Conservation (phyloP, 768 basidiomycete genomes). For the Lactarius vividus region DNA sequence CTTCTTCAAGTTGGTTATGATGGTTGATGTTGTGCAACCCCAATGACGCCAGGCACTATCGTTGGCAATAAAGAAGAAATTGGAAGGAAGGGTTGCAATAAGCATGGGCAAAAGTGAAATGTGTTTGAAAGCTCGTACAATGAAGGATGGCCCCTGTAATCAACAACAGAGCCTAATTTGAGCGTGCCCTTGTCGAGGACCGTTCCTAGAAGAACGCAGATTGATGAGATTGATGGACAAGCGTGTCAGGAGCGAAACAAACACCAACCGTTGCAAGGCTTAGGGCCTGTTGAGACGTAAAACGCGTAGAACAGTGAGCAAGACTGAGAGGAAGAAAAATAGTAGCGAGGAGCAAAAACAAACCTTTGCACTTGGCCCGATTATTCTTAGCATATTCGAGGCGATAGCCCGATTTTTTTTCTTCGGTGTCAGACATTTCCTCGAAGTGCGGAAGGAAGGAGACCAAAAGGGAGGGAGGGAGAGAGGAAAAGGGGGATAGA, state of each 20-base stretch:
- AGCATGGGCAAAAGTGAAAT: background rate
- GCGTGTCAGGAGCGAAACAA: slow-evolving; percentile 2
- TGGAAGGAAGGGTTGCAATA: background rate
- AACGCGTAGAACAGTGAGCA: slow-evolving; percentile 31
- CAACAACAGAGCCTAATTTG: slow-evolving; percentile 71
- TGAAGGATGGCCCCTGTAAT: slow-evolving; percentile 63
- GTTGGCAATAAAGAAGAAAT: background rate
- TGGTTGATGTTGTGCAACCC: slow-evolving; percentile 76
- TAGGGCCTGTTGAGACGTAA: slow-evolving; percentile 52
- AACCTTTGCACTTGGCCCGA: slow-evolving; percentile 80
- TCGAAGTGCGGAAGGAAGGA: slow-evolving; percentile 3
- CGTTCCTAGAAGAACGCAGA: slow-evolving; percentile 48
- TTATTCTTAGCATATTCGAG: slow-evolving; percentile 69
- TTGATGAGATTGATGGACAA: slow-evolving; percentile 29
- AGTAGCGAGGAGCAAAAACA: slow-evolving; percentile 32
- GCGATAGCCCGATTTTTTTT: slow-evolving; percentile 64
- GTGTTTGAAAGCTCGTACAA: slow-evolving; percentile 48
- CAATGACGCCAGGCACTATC: slow-evolving; percentile 82
- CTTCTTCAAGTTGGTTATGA: slow-evolving; percentile 69
- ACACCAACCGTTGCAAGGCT: slow-evolving; percentile 66
- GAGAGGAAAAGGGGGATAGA: slow-evolving; percentile 30
- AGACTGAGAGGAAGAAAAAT: slow-evolving; percentile 29
- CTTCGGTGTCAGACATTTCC: slow-evolving; percentile 40
- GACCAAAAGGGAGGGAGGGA: slow-evolving; percentile 24
- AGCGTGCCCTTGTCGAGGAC: slow-evolving; percentile 68